Evolutionary conservation across 2,329 filamentous ascomycete species (phyloP), one percentile per base, ranked within the genome.

Genomic region (Bipolaris sorokiniana): DNA sequence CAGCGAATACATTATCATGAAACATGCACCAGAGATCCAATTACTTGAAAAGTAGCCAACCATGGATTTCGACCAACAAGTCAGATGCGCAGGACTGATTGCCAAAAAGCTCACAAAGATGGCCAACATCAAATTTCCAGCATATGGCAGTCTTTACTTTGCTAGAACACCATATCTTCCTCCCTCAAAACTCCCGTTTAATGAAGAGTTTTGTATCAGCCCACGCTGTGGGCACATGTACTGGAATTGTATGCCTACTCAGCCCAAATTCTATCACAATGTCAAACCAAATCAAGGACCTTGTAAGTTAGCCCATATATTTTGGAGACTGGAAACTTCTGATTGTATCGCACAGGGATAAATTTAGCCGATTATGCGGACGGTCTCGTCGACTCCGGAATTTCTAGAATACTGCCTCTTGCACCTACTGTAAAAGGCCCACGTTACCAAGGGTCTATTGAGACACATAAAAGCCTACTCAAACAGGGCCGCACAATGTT

Each of bases 1-100:
- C 5, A 68, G 65, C 9, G 76, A 79, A 61, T 78, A 78, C 48
- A 78, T 79, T 26, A 75, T 79, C 54, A 71, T 77, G 66, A 72
- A 77, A 58, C 68, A 78, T 62, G 70, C 69, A 1, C 46, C 51
- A 11, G 76, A 76, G 28, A 65, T 77, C 47, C 63, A 67, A 20
- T 48, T 78, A 54, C 68, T 74, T 45, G 49, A 74, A 55, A 58
- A 50, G 28, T 76, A 74, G 75, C 68, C 66, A n/a, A 47, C 54
- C 5, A 78, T 79, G 76, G 26, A 26, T 13, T 11, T 40, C 5
- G 4, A 10, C 10, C 16, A 52, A 18, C 50, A 47, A n/a, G 13
- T 47, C 3, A 31, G n/a, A 9, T 74, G 72, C 44, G 71, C 73
- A 3, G 64, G 76, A 41, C 48, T 51, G 7, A 64, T 77, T 22